These are phyloP conservation scores for Heterobasidion annosum DNA, from an alignment of 1,284 basidiomycete genomes.

Conservation along the genomic window DNA sequence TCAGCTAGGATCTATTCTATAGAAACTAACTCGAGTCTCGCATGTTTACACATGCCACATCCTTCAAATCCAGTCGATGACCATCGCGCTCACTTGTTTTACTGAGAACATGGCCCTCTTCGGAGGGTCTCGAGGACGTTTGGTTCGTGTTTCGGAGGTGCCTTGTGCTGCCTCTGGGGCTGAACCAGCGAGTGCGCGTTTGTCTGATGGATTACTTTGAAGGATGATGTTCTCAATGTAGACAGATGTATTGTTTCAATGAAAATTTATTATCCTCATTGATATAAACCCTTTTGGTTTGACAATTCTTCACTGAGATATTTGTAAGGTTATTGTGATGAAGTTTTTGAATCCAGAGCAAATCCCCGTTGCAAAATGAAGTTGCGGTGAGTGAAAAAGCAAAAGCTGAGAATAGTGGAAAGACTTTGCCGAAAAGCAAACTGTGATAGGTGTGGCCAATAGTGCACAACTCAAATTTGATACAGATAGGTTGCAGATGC, in stretches of 20 bases:
- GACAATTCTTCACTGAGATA: neutral
- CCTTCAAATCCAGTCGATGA: conserved; percentile 78
- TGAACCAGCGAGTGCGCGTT: conserved; percentile 34
- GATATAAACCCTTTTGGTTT: neutral
- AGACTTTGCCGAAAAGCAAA: no score
- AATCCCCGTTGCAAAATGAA: no score
- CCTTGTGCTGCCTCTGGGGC: conserved; percentile 22
- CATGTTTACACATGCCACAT: conserved; percentile 81
- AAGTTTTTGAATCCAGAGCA: no score
- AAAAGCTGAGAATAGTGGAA: no score
- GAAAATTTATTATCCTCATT: neutral
- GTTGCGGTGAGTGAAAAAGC: no score
- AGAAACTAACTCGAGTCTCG: conserved; percentile 85
- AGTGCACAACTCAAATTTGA: no score
- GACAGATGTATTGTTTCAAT: neutral
- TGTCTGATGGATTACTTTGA: conserved; percentile 52
- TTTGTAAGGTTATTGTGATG: no score
- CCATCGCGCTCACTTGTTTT: conserved; percentile 57
- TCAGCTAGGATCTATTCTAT: conserved; percentile 85
- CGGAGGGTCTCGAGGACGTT: conserved; percentile 67
- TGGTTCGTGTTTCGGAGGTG: conserved; percentile 30
- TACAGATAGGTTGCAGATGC: no score
- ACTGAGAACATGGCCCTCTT: conserved; percentile 61
- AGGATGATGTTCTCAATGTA: neutral
- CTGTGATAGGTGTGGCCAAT: no score